Evolutionary conservation across 1,139 yeast species (phyloP).

Genomic region (Suhomyces atakaporum): DNA sequence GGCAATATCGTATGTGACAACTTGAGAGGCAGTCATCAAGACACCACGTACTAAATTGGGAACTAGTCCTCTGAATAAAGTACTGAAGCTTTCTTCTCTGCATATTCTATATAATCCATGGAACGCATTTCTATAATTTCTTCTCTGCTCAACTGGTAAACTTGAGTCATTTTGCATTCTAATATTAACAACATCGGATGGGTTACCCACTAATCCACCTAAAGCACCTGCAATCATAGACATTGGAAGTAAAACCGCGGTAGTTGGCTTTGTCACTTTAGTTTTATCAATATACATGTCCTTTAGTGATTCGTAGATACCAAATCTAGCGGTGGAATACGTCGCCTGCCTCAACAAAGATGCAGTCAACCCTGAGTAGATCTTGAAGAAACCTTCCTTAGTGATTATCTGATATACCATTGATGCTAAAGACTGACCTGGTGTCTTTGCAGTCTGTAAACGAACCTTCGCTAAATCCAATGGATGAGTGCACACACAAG

Average conservation of each 20-base stretch:
- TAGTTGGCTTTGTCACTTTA: constrained; percentile 35
- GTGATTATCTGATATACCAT: constrained; percentile 63
- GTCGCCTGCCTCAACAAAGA: constrained; percentile 84
- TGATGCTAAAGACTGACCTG: constrained; percentile 60
- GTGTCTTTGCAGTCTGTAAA: constrained; percentile 68
- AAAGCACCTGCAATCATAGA: constrained; percentile 83
- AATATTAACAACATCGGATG: constrained; percentile 84
- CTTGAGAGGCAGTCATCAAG: constrained; percentile 89
- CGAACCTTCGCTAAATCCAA: constrained; percentile 84
- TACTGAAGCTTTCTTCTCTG: constrained; percentile 59
- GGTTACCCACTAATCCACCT: constrained; percentile 87
- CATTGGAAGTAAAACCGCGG: constrained; percentile 60
- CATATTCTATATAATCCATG: constrained; percentile 68
- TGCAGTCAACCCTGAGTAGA: constrained; percentile 81
- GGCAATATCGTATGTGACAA: constrained; percentile 81
- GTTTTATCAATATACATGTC: constrained; percentile 47
- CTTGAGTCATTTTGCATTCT: constrained; percentile 90
- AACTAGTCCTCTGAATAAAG: constrained; percentile 71
- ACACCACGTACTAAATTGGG: constrained; percentile 83
- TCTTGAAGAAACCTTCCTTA: constrained; percentile 66
- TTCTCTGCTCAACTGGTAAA: constrained; percentile 61
- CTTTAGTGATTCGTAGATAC: constrained; percentile 76
- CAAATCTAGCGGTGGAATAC: constrained; percentile 83
- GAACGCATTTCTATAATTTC: constrained; percentile 77
- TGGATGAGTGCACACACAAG: constrained; percentile 69